These are phyloP conservation scores for Pueraria montana DNA, from an alignment of 306 rosid genomes.

Conservation along the genomic window DNA sequence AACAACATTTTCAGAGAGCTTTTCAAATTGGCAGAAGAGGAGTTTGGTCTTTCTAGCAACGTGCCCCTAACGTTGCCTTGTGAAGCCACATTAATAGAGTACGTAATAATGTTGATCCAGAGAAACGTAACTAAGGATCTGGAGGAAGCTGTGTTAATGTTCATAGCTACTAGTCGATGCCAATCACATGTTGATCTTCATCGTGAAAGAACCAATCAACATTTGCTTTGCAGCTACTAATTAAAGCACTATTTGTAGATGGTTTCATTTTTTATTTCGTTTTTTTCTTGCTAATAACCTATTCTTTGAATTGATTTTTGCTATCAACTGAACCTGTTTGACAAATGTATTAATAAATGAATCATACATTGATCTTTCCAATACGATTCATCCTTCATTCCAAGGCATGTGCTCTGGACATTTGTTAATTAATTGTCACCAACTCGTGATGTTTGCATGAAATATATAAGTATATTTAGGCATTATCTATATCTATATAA, in stretches of 20 bases:
- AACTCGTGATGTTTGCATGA: background rate
- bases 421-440: background rate
- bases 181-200: conserved; percentile 33
- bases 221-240: conserved; percentile 8
- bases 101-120: conserved; percentile 15
- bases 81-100: conserved; percentile 34
- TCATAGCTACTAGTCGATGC: conserved; percentile 13
- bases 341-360: background rate
- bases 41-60: conserved; percentile 42
- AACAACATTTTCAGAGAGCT: conserved; percentile 47
- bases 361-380: background rate
- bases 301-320: conserved; percentile 3
- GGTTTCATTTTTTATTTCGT: no score
- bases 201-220: background rate
- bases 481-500: background rate
- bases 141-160: conserved; percentile 40
- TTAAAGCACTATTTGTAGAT: no score
- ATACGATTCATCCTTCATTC: background rate
- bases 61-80: conserved; percentile 48
- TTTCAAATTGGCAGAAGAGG: conserved; percentile 53
- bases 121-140: conserved; percentile 33
- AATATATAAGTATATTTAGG: background rate
- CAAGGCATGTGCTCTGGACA: background rate
- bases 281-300: background rate
- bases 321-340: background rate